These are phyloP conservation scores for Tubosaeta sp. DNA, from an alignment of 768 basidiomycete species.

Conservation along the genomic window DNA sequence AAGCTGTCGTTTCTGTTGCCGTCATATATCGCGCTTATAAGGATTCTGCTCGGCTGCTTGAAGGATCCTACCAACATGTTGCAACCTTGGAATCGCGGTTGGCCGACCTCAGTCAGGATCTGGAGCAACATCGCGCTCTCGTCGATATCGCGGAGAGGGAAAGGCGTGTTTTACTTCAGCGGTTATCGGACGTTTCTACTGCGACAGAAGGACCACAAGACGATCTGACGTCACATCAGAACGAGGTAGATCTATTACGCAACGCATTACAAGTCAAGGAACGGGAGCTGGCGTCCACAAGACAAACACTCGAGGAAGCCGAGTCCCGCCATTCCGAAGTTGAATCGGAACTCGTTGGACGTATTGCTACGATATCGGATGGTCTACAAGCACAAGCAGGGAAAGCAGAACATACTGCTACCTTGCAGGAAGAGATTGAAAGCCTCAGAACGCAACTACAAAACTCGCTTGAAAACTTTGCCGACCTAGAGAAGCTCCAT, in stretches of 20 bases:
- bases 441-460: conserved; percentile 20
- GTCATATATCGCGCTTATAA: conserved; percentile 17
- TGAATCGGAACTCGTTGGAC: conserved; percentile 31
- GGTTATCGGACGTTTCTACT: conserved; percentile 4
- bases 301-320: conserved; percentile 31
- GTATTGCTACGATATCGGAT: conserved; percentile 18
- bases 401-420: conserved; percentile 16
- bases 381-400: conserved; percentile 8
- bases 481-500: conserved; percentile 25
- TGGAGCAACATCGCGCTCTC: conserved; percentile 7
- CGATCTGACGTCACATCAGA: conserved; percentile 3
- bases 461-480: conserved; percentile 19
- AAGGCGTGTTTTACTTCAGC: conserved; percentile 9
- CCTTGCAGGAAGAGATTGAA: conserved; percentile 24
- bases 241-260: conserved; percentile 36
- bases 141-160: conserved; percentile 8
- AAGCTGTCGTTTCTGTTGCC: conserved; percentile 24
- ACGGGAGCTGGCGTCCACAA: conserved; percentile 34
- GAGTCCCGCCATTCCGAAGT: conserved; percentile 32
- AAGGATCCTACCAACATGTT: conserved; percentile 1
- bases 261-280: conserved; percentile 34
- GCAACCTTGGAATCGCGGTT: conserved; percentile 18
- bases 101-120: conserved; percentile 10
- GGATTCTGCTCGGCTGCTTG: conserved; percentile 10
- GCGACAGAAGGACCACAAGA: neutral